These are phyloP conservation scores for Aspergillus tanneri DNA, from an alignment of 2,329 filamentous ascomycete species.

Conservation along the genomic window DNA sequence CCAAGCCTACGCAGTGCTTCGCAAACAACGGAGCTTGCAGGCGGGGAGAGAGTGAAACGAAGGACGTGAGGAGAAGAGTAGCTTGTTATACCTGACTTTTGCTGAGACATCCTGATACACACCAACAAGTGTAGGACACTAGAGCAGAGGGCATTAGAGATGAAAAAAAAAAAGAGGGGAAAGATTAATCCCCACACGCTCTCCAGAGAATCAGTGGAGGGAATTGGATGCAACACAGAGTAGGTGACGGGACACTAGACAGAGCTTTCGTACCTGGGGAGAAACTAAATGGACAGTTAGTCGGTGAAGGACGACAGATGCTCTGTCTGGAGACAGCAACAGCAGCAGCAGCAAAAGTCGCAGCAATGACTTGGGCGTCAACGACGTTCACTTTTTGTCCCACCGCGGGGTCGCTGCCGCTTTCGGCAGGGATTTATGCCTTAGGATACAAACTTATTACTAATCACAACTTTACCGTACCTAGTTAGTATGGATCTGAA, in stretches of 20 bases:
- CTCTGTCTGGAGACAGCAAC: neutral
- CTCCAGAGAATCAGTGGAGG: slow-evolving; percentile 2
- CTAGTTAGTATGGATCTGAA: no score
- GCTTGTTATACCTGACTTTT: slow-evolving; percentile 40
- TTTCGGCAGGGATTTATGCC: neutral
- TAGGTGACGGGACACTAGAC: neutral
- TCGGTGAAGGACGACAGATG: neutral
- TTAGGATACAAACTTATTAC: neutral
- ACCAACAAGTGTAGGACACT: slow-evolving; percentile 23
- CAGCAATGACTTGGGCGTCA: slow-evolving; percentile 1
- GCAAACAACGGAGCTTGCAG: no score
- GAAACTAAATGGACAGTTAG: neutral
- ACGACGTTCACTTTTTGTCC: neutral
- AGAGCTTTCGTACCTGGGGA: no score
- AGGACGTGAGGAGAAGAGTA: neutral
- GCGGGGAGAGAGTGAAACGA: slow-evolving; percentile 16
- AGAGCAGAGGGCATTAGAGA: slow-evolving; percentile 10
- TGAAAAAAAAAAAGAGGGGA: slow-evolving; percentile 5
- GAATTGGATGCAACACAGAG: neutral
- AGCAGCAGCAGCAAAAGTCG: neutral
- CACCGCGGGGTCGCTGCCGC: neutral
- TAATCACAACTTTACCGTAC: slow-evolving; percentile 2
- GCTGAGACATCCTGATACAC: slow-evolving; percentile 38
- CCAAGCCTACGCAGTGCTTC: slow-evolving; percentile 21
- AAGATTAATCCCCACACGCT: slow-evolving; percentile 10